phyloP scores from a whole-genome alignment of 495 filamentous ascomycete species.

The Podospora bellae-mahoneyi region DNA sequence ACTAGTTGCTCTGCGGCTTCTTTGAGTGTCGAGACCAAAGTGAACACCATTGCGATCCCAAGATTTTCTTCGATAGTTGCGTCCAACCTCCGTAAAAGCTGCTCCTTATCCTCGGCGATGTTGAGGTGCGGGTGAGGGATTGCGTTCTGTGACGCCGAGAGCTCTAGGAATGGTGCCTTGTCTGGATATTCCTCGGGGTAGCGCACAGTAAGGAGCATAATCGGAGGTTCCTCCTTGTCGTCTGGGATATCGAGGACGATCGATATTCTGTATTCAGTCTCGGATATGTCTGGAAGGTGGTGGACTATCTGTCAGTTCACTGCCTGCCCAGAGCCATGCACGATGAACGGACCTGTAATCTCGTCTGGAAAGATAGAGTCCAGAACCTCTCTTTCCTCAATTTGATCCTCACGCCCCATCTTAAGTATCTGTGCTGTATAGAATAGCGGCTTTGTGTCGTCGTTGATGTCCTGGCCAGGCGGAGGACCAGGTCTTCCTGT shows the following conservation, averaged over 20 bases:
- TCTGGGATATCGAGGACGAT: constrained; percentile 72
- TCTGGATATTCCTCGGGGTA: constrained; percentile 89
- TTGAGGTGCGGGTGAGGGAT: constrained; percentile 59
- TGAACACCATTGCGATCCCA: constrained; percentile 98
- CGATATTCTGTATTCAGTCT: constrained; percentile 78
- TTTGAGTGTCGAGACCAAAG: constrained; percentile 79
- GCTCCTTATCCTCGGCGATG: constrained; percentile 60
- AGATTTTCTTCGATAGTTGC: constrained; percentile 80
- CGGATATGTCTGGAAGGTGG: constrained; percentile 65
- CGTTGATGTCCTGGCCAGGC: background rate
- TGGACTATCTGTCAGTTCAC: background rate
- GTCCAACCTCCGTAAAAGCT: constrained; percentile 64
- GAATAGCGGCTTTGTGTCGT: background rate
- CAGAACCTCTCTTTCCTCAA: constrained; percentile 94
- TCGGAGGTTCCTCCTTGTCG: constrained; percentile 53
- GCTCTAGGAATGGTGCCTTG: constrained; percentile 71
- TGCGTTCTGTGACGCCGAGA: constrained; percentile 67
- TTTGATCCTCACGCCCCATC: constrained; percentile 93
- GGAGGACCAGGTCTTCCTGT: background rate
- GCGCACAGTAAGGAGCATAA: constrained; percentile 73
- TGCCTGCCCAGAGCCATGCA: background rate
- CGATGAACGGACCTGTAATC: constrained; percentile 66
- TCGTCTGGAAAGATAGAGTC: constrained; percentile 98
- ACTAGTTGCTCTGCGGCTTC: constrained; percentile 82
- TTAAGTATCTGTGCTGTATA: constrained; percentile 17